A percentile compares a stretch with the other conserved stretches of the same genome.
phyloP scores from a whole-genome alignment of 176 grass and related monocot species.

The Saccharum spontaneum region DNA sequence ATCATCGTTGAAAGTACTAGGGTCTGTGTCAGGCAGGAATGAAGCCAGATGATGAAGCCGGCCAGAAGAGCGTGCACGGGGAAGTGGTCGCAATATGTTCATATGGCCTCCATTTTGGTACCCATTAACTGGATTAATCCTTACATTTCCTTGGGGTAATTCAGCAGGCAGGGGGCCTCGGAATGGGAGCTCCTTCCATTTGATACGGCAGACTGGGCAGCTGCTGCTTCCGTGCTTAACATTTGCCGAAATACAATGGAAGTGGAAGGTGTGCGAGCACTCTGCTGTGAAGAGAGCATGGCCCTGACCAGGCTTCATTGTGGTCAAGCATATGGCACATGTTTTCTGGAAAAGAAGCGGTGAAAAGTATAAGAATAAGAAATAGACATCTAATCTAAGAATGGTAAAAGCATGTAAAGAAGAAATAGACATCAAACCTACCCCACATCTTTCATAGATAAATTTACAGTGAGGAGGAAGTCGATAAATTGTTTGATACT shows the following conservation, averaged over 20 bases:
- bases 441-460: background rate
- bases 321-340: conserved; percentile 79
- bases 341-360: conserved; percentile 52
- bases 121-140: conserved; percentile 55
- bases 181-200: conserved; percentile 88
- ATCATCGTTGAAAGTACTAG: conserved; percentile 67
- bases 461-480: background rate
- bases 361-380: background rate
- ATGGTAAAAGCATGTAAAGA: conserved; percentile 1
- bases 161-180: conserved; percentile 42
- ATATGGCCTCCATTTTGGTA: conserved; percentile 57
- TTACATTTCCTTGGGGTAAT: conserved; percentile 43
- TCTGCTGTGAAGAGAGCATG: conserved; percentile 90
- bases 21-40: conserved; percentile 61
- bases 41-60: conserved; percentile 52
- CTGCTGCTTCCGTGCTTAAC: conserved; percentile 77
- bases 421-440: background rate
- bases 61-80: conserved; percentile 58
- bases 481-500: background rate
- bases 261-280: conserved; percentile 84
- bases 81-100: conserved; percentile 61
- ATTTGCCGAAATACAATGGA: conserved; percentile 86
- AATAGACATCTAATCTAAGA: background rate
- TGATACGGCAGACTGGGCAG: conserved; percentile 66
- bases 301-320: conserved; percentile 80